phyloP scores from a whole-genome alignment of 2,329 filamentous ascomycete genomes.

The Colletotrichum sidae region DNA sequence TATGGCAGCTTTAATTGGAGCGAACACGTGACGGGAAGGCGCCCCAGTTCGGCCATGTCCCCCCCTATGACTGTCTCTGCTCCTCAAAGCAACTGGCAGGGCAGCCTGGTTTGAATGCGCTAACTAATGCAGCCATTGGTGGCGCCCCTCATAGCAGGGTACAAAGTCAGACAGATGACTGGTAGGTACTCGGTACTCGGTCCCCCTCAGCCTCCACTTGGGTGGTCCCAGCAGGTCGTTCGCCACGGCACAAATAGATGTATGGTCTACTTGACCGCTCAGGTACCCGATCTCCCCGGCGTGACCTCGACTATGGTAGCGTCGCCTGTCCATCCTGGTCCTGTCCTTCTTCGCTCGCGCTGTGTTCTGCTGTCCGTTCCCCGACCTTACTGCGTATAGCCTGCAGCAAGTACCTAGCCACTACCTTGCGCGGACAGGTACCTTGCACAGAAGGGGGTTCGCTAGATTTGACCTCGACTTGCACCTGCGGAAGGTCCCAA shows the following conservation, averaged over 20 bases:
- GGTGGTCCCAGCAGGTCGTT: slow-evolving; percentile 11
- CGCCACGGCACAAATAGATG: slow-evolving; percentile 6
- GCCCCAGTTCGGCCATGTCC: slow-evolving; percentile 8
- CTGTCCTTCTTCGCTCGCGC: slow-evolving; percentile 16
- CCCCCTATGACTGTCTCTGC: slow-evolving; percentile 28
- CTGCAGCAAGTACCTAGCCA: not conserved
- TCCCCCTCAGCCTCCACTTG: slow-evolving; percentile 18
- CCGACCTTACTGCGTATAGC: slow-evolving; percentile 6
- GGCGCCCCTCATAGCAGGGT: slow-evolving; percentile 15
- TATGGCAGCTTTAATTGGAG: no score
- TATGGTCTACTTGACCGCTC: slow-evolving; percentile 17
- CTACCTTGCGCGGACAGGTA: no score
- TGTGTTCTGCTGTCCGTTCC: slow-evolving; percentile 26
- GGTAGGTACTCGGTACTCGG: slow-evolving; percentile 20
- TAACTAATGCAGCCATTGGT: slow-evolving; percentile 35
- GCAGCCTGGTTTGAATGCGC: slow-evolving; percentile 36
- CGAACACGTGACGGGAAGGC: slow-evolving; percentile 27
- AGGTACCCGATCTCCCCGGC: slow-evolving; percentile 34
- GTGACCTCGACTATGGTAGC: slow-evolving; percentile 32
- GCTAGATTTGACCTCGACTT: slow-evolving; percentile 5
- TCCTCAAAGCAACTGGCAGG: slow-evolving; percentile 24
- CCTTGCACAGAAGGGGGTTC: slow-evolving; percentile 22
- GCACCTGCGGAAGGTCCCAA: slow-evolving; percentile 6
- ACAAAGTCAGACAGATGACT: not conserved
- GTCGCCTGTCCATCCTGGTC: slow-evolving; percentile 28